Base-by-base conservation (phyloP, 371 early-diverging fungal genomes). In the Aphelidium insulamus region DNA sequence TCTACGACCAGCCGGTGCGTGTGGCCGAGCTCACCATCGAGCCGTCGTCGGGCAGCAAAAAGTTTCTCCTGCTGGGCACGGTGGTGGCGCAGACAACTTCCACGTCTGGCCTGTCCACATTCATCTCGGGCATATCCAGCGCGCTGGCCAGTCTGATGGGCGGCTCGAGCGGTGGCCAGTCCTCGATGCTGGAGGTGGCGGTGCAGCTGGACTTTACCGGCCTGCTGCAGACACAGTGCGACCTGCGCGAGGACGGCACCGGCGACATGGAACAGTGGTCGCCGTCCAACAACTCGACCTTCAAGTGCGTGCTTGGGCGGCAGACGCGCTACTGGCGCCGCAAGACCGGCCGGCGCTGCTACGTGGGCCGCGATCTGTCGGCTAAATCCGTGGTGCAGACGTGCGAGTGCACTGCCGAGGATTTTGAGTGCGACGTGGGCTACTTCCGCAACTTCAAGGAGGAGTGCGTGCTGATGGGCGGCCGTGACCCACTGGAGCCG, bases 231-330 rank as follows among this genome's bases (percentile, higher is more conserved):
- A 47, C 54, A 1, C 39, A 44, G 23, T 80, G 81, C 45, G 52
- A 51, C 38, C 49, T 54, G 30, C 22, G 43, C 19, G 53, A 74
- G 39, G 44, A 49, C 9, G 52, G 55, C 2, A 61, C 60, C 47
- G 70, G 59, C 41, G 80, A 78, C 44, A 78, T 72, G 56, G 81
- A 80, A 39, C 52, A 56, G 26, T 80, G 80, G 80, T 50, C 64
- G 20, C 69, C 77, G 18, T 54, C 49, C 31, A 42, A 42, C 7
- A 37, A 33, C 24, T 50, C 30, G 15, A 45, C 44, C 4, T 38
- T 42, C 33, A 42, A 45, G 10, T 69, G 69, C 24, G 45, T 59
- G 12, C 38, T 65, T 19, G 70, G 70, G 21, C 45, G 57, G 33
- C 65, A 70, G 29, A 66, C 65, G 22, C 54, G 48, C 4, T 73